Percentiles rank a stretch among this genome's conserved stretches.
phyloP scores from a whole-genome alignment of 768 basidiomycete genomes.

The Aureoboletus auriporus region DNA sequence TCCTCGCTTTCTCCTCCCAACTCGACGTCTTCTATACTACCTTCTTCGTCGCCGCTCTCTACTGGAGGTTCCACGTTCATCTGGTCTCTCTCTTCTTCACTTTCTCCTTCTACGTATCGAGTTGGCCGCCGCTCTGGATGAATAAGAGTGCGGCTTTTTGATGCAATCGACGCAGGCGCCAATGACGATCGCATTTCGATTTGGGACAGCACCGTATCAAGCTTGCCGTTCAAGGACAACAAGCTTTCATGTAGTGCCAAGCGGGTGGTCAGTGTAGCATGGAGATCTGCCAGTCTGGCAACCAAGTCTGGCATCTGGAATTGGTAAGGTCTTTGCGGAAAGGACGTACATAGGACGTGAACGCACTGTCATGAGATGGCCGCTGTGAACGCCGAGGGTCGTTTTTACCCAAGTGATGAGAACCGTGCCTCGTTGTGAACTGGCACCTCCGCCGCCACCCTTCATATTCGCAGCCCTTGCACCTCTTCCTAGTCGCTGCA shows the following conservation, averaged over 20 bases:
- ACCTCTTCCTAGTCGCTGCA: slow-evolving; percentile 82
- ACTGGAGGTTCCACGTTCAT: slow-evolving; percentile 57
- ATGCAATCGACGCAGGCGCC: slow-evolving; percentile 52
- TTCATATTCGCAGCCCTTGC: slow-evolving; percentile 68
- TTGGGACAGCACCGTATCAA: slow-evolving; percentile 93
- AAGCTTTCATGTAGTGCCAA: slow-evolving; percentile 81
- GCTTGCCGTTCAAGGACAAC: slow-evolving; percentile 78
- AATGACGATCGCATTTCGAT: slow-evolving; percentile 83
- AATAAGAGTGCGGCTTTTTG: slow-evolving; percentile 36
- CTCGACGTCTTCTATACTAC: slow-evolving; percentile 77
- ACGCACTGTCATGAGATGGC: slow-evolving; percentile 91
- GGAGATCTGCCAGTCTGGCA: slow-evolving; percentile 77
- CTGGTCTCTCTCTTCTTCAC: slow-evolving; percentile 60
- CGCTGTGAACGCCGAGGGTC: slow-evolving; percentile 81
- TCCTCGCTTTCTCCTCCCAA: slow-evolving; percentile 62
- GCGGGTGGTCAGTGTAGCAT: slow-evolving; percentile 75
- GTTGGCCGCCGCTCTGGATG: slow-evolving; percentile 38
- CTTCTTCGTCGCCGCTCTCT: slow-evolving; percentile 63
- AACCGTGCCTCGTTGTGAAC: slow-evolving; percentile 67
- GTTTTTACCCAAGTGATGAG: slow-evolving; percentile 77
- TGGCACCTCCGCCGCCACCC: slow-evolving; percentile 75
- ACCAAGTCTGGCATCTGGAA: slow-evolving; percentile 89
- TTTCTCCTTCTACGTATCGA: slow-evolving; percentile 78
- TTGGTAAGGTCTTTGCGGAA: slow-evolving; percentile 8
- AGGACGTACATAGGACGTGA: not conserved